Base-by-base conservation (phyloP, 73 alveolate species). In the Tetrahymena borealis region DNA sequence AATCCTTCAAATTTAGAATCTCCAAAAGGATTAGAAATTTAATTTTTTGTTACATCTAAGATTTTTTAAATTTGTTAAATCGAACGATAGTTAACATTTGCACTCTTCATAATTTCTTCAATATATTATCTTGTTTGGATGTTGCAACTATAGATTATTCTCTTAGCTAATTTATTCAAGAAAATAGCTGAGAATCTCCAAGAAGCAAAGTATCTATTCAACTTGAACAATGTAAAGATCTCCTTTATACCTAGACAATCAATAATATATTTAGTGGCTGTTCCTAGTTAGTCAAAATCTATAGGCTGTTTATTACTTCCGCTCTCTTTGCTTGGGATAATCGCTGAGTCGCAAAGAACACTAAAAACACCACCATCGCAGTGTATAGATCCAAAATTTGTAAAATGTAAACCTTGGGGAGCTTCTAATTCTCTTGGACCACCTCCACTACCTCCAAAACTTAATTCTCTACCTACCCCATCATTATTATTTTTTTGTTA, bases 291-390 rank as follows among this genome's bases (percentile, higher is more conserved):
- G 11, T 60, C 85, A 28, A 60, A 60, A 60, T 60, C 85, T n/a
- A 60, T 35, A 60, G 85, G 85, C 35, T 60, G 28, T 16, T 20
- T 60, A 60, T 60, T 60, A 15, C 31, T 60, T 0, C 28, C 13
- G 11, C 13, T 13, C 10, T 60, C 85, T 28, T n/a, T 0, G 37
- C 28, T 60, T n/a, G 85, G 85, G 20, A 60, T 60, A 18, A 60
- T 60, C 13, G 28, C 6, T 2, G 85, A 60, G 28, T 60, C 85
- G 28, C 85, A 60, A 5, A 60, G 28, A 60, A 60, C 85, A 60
- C 85, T 60, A 60, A 60, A 60, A n/a, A 60, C 85, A 60, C 85
- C 85, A 20, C 85, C 85, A 60, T n/a, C 85, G 38, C 85, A 60
- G 28, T 60, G 85, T 24, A 60, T 60, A 6, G 85, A 60, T 6